Evolutionary conservation across 768 basidiomycete species (phyloP).

Genomic region (Sporobolomyces phaffii): DNA sequence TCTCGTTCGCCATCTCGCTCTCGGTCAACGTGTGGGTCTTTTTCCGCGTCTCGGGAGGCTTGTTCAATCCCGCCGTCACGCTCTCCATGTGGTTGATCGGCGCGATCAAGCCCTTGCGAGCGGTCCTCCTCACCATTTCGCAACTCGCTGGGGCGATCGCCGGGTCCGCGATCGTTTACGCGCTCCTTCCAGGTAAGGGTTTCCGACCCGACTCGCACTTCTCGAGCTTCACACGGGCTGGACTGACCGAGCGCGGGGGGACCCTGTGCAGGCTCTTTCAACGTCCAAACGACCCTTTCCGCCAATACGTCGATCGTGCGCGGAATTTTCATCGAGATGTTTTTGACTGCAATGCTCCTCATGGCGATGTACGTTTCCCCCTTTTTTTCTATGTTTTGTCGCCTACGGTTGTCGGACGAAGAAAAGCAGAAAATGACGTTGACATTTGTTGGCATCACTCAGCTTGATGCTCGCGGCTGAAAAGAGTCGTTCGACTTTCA

Average conservation of each 20-base stretch:
- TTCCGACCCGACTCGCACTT: no score
- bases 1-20: constrained; percentile 44
- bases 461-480: constrained; percentile 27
- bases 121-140: constrained; percentile 44
- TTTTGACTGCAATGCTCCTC: constrained; percentile 44
- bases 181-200: constrained; percentile 15
- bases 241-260: not conserved
- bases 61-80: constrained; percentile 49
- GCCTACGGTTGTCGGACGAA: no score
- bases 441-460: no score
- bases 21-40: constrained; percentile 48
- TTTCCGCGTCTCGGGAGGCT: constrained; percentile 47
- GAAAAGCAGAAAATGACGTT: no score
- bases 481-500: constrained; percentile 47
- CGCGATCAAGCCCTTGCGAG: constrained; percentile 46
- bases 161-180: constrained; percentile 30
- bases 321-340: constrained; percentile 49
- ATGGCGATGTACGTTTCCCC: constrained; percentile 6
- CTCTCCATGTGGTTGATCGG: constrained; percentile 47
- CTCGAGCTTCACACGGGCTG: not conserved
- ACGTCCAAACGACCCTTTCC: constrained; percentile 37
- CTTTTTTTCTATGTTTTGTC: not conserved
- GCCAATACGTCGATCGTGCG: constrained; percentile 44
- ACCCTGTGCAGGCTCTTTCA: constrained; percentile 4
- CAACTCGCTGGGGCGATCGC: constrained; percentile 48